These are phyloP conservation scores for Salix caprea DNA, from an alignment of 345 rosid species.

Conservation along the genomic window DNA sequence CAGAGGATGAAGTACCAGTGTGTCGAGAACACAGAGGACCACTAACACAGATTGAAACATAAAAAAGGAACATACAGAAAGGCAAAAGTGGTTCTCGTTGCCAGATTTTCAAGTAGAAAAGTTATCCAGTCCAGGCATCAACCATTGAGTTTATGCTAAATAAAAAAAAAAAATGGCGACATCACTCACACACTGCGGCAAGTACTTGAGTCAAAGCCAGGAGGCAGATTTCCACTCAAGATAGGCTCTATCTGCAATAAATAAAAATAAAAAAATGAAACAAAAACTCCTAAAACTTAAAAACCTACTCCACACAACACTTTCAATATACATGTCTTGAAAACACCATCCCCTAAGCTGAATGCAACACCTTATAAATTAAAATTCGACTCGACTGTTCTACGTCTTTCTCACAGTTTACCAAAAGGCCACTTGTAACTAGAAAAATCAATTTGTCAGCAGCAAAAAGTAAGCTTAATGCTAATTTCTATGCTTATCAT, in stretches of 20 bases:
- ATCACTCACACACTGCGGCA: constrained; percentile 37
- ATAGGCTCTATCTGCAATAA: constrained; percentile 35
- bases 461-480: too few species aligned
- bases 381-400: too few species aligned
- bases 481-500: too few species aligned
- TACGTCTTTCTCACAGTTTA: too few species aligned
- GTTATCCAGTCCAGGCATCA: background rate
- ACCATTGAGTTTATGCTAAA: background rate
- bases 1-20: background rate
- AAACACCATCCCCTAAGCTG: too few species aligned
- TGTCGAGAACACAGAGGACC: background rate
- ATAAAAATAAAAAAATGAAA: background rate
- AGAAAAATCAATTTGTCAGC: too few species aligned
- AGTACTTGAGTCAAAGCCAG: constrained; percentile 28
- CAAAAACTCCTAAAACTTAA: background rate
- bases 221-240: constrained; percentile 37
- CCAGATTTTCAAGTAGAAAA: background rate
- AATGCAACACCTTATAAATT: too few species aligned
- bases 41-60: background rate
- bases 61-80: background rate
- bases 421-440: too few species aligned
- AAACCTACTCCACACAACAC: background rate
- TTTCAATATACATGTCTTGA: background rate
- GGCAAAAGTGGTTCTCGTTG: background rate
- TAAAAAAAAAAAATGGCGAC: background rate